A percentile compares a stretch with the other conserved stretches of the same genome.
Conservation (phyloP, 176 grass and related monocot genomes). For the Zoysia pacifica region DNA sequence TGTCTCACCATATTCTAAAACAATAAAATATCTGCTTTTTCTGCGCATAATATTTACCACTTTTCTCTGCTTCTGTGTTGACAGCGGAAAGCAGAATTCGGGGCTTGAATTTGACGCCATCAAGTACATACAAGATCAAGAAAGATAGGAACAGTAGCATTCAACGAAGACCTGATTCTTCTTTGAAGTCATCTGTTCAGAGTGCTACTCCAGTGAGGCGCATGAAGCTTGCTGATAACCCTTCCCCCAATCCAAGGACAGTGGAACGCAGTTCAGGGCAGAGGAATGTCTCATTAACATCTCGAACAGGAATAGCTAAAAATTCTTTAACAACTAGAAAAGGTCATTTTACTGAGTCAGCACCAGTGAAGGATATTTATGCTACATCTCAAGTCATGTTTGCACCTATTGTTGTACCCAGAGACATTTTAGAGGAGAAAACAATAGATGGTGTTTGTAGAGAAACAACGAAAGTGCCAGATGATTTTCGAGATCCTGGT, state of each 20-base stretch:
- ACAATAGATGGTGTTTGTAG: slow-evolving; percentile 42
- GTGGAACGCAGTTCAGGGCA: slow-evolving; percentile 39
- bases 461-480: slow-evolving; percentile 45
- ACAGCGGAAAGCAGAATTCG: slow-evolving; percentile 57
- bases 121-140: slow-evolving; percentile 42
- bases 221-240: slow-evolving; percentile 48
- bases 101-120: slow-evolving; percentile 40
- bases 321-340: slow-evolving; percentile 54
- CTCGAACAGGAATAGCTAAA: slow-evolving; percentile 40
- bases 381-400: slow-evolving; percentile 48
- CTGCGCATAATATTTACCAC: slow-evolving; percentile 15
- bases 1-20: background rate
- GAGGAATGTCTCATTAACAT: slow-evolving; percentile 40
- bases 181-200: slow-evolving; percentile 50
- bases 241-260: slow-evolving; percentile 49
- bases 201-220: slow-evolving; percentile 41
- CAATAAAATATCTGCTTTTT: slow-evolving; percentile 24
- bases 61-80: slow-evolving; percentile 22
- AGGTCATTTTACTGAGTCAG: slow-evolving; percentile 37
- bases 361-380: slow-evolving; percentile 64
- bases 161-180: slow-evolving; percentile 58
- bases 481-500: slow-evolving; percentile 42
- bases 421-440: slow-evolving; percentile 70
- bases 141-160: slow-evolving; percentile 50
- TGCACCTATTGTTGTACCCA: slow-evolving; percentile 69